Conservation (phyloP, 2,329 filamentous ascomycete genomes). For the Monilinia vaccinii-corymbosi region DNA sequence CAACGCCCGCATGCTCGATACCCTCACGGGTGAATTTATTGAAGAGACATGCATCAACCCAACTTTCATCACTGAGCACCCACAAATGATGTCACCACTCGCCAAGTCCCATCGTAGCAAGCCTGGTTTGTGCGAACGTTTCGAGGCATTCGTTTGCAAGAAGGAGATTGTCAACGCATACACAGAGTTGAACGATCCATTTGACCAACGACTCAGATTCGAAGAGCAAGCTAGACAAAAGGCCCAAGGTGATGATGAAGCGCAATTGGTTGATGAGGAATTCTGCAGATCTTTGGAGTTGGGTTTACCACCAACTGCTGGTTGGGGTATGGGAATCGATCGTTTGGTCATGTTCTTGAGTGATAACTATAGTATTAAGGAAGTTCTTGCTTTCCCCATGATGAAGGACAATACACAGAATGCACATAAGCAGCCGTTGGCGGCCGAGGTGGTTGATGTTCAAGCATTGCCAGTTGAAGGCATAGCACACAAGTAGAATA, state of each 20-base stretch:
- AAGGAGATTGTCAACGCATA: slow-evolving; percentile 95
- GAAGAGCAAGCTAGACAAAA: slow-evolving; percentile 96
- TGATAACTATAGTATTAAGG: slow-evolving; percentile 91
- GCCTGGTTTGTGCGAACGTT: slow-evolving; percentile 86
- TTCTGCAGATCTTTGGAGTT: slow-evolving; percentile 88
- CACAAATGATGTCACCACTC: slow-evolving; percentile 83
- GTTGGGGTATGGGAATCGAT: slow-evolving; percentile 95
- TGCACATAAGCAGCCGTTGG: slow-evolving; percentile 38
- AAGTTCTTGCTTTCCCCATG: slow-evolving; percentile 93
- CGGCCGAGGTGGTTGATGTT: slow-evolving; percentile 54
- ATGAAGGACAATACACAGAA: slow-evolving; percentile 75
- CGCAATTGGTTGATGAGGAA: slow-evolving; percentile 90
- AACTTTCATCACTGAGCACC: slow-evolving; percentile 82
- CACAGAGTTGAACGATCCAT: slow-evolving; percentile 95
- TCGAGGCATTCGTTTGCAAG: slow-evolving; percentile 95
- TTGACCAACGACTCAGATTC: slow-evolving; percentile 84
- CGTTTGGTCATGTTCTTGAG: slow-evolving; percentile 92
- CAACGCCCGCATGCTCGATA: slow-evolving; percentile 94
- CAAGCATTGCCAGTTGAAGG: slow-evolving; percentile 52
- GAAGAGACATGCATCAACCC: slow-evolving; percentile 92
- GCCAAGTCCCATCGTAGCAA: slow-evolving; percentile 86
- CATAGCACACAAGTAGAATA: slow-evolving; percentile 29
- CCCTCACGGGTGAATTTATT: slow-evolving; percentile 87
- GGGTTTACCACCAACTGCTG: slow-evolving; percentile 85
- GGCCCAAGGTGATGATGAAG: slow-evolving; percentile 93